Evolutionary conservation across 768 basidiomycete genomes (phyloP), one percentile per base, ranked within the genome.

Genomic region (Hericium alpestre): DNA sequence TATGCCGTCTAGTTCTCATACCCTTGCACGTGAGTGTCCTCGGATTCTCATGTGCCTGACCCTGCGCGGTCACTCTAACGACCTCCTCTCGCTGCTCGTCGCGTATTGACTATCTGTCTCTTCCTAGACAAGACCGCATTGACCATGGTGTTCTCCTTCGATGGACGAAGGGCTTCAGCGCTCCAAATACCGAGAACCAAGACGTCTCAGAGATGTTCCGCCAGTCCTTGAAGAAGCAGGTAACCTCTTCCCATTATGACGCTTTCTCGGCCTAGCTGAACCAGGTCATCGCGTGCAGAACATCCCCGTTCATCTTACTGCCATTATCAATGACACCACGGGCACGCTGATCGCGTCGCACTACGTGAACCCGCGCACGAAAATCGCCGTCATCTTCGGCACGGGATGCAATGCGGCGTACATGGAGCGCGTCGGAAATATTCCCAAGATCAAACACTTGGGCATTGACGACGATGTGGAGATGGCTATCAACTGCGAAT

Each of bases 121-220:
- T 46, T 46, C 61, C 11, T 69, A 94, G 90, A n/a, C 96, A 98
- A 78, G 80, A 86, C 40, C 79, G 81, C 55, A 98, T 99, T 61
- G 93, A 98, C 70, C 92, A 97, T 60, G 95, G 93, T 22, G 80
- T 82, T 59, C 84, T 98, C 39, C 93, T 97, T 65, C 87, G 95
- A 16, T 99, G 96, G 96, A 99, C 96, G n/a, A 99, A 99, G 71
- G 96, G 96, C 61, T 98, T 98, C 65, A 93, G 93, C 37, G 89
- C 89, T 0, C 69, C 80, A 4, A 92, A 94, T 67, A 93, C 91
- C 16, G 96, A 98, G 71, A 94, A 94, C 16, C 75, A 80, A 55
- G 91, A 99, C 65, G 93, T 95, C 12, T 94, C 91, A 4, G 88
- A 77, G 40, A 94, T 99, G 91, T 95, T 99, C 75, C 81, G 83